Conservation (phyloP, 2,329 filamentous ascomycete species). For the Zopfia rhizophila region DNA sequence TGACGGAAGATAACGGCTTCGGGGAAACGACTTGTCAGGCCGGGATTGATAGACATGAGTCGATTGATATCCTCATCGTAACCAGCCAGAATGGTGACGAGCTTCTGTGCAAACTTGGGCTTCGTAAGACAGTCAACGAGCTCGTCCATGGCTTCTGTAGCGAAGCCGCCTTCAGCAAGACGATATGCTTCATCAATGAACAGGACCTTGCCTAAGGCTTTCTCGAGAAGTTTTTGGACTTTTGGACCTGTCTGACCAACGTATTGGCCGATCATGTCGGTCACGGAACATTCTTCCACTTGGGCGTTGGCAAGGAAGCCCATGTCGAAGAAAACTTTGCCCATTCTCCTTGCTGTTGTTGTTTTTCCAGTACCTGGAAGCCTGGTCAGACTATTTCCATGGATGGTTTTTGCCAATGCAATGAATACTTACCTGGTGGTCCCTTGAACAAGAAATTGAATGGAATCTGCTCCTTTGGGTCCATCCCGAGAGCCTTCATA, state of each 20-base stretch:
- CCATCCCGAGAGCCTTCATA: conserved; percentile 63
- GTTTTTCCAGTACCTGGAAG: conserved; percentile 74
- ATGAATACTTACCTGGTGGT: conserved; percentile 62
- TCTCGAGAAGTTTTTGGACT: conserved; percentile 68
- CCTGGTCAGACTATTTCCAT: conserved; percentile 14
- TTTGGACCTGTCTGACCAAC: conserved; percentile 77
- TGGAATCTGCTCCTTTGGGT: conserved; percentile 68
- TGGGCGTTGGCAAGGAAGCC: conserved; percentile 70
- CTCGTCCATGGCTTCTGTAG: conserved; percentile 65
- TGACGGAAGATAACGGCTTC: conserved; percentile 67
- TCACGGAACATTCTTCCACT: conserved; percentile 73
- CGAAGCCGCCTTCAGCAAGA: conserved; percentile 67
- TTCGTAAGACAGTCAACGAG: conserved; percentile 66
- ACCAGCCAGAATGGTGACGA: conserved; percentile 75
- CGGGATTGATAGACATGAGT: conserved; percentile 70
- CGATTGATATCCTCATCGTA: conserved; percentile 74
- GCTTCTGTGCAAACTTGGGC: conserved; percentile 65
- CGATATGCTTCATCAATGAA: conserved; percentile 80
- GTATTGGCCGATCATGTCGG: conserved; percentile 75
- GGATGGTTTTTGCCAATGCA: background rate
- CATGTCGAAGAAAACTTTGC: conserved; percentile 79
- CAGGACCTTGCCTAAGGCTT: conserved; percentile 71
- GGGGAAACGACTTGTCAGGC: conserved; percentile 72
- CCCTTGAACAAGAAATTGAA: conserved; percentile 78
- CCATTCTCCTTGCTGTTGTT: conserved; percentile 77